phyloP scores from a whole-genome alignment of 2,329 filamentous ascomycete genomes.

The Leptodontidium sp. region DNA sequence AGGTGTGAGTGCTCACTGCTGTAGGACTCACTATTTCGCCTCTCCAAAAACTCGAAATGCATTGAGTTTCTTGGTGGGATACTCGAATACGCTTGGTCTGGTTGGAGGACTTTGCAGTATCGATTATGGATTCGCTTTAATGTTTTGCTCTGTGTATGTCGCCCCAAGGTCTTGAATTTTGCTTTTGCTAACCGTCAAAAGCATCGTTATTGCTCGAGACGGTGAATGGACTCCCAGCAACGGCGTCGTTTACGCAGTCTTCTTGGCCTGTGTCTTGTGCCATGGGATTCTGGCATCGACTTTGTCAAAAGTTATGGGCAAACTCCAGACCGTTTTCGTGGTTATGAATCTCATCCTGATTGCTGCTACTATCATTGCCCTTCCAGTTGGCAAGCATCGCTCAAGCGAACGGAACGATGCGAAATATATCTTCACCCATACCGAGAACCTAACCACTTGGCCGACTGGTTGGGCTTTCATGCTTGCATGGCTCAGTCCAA shows the following conservation, averaged over 20 bases:
- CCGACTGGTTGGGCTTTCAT: conserved; percentile 66
- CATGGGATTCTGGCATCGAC: conserved; percentile 63
- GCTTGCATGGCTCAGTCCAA: conserved; percentile 66
- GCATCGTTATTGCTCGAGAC: conserved; percentile 62
- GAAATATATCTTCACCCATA: conserved; percentile 62
- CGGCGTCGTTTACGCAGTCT: conserved; percentile 64
- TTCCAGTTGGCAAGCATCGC: conserved; percentile 57
- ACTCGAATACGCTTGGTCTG: conserved; percentile 67
- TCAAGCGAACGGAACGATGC: conserved; percentile 50
- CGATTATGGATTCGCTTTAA: conserved; percentile 63
- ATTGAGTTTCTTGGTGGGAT: conserved; percentile 66
- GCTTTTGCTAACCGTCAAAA: conserved; percentile 34
- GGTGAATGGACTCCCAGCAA: conserved; percentile 63
- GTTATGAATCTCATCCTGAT: conserved; percentile 64
- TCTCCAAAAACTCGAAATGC: conserved; percentile 62
- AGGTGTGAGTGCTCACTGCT: conserved; percentile 30
- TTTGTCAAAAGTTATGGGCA: conserved; percentile 64
- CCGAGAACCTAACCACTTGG: conserved; percentile 66
- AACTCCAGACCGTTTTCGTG: conserved; percentile 64
- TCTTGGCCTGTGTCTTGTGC: conserved; percentile 59
- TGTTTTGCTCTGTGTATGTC: conserved; percentile 62
- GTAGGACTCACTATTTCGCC: conserved; percentile 66
- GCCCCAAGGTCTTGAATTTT: too few species aligned
- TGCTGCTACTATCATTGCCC: conserved; percentile 61
- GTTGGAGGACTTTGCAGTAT: conserved; percentile 69